These are phyloP conservation scores for Colletotrichum siamense DNA, from an alignment of 2,329 filamentous ascomycete genomes.

Conservation along the genomic window DNA sequence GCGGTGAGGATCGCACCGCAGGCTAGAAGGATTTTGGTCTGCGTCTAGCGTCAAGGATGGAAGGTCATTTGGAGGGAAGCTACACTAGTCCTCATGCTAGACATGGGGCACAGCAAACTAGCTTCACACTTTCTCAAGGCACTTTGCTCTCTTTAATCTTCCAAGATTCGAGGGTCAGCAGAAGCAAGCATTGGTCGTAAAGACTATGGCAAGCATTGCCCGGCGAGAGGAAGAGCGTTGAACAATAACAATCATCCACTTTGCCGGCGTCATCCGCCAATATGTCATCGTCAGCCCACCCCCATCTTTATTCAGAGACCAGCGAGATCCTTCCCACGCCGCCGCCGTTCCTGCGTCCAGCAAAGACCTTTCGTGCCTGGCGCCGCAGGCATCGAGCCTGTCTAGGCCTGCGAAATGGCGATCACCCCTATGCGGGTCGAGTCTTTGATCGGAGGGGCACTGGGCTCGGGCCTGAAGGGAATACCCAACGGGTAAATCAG, in stretches of 20 bases:
- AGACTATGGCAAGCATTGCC: neutral
- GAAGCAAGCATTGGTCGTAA: neutral
- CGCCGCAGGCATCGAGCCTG: constrained; percentile 15
- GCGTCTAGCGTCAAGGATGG: neutral
- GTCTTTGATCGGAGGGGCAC: neutral
- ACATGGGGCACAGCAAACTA: neutral
- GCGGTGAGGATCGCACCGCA: neutral
- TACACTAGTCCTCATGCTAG: neutral
- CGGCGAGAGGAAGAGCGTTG: neutral
- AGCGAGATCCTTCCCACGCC: neutral
- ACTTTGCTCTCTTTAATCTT: neutral
- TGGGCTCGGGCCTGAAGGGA: neutral
- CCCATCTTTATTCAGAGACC: neutral
- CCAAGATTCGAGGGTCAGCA: constrained; percentile 1
- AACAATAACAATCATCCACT: neutral
- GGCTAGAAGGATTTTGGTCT: constrained; percentile 2
- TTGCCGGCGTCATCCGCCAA: neutral
- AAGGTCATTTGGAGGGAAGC: neutral
- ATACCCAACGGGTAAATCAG: neutral
- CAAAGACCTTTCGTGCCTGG: neutral
- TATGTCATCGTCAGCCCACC: neutral
- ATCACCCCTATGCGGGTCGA: neutral
- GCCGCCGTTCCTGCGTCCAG: neutral
- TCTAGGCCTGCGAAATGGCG: neutral
- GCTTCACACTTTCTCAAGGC: neutral